phyloP scores from a whole-genome alignment of 148 eudicot genomes.

The Camellia sinensis region DNA sequence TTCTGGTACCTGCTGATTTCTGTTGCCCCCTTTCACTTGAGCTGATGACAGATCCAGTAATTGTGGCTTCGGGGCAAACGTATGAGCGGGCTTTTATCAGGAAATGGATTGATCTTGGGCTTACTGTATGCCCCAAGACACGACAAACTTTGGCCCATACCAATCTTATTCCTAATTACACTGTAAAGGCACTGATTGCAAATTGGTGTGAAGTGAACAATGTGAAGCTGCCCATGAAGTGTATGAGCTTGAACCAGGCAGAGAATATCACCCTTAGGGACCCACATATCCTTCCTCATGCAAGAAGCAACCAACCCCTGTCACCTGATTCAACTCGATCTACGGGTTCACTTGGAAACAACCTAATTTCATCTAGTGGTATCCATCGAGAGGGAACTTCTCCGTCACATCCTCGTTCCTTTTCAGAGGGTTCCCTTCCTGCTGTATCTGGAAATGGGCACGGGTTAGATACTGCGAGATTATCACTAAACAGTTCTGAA shows the following conservation, averaged over 20 bases:
- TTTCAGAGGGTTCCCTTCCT: conserved; percentile 57
- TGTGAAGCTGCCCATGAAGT: conserved; percentile 70
- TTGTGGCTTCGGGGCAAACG: conserved; percentile 94
- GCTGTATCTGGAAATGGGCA: conserved; percentile 39
- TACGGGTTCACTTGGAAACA: conserved; percentile 32
- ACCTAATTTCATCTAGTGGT: conserved; percentile 41
- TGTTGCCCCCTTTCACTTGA: conserved; percentile 96
- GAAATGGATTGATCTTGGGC: conserved; percentile 94
- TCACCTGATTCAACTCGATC: conserved; percentile 49
- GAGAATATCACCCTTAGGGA: conserved; percentile 41
- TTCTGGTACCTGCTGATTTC: conserved; percentile 82
- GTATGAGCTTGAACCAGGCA: conserved; percentile 40
- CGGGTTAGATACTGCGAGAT: conserved; percentile 38
- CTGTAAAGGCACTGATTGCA: conserved; percentile 92
- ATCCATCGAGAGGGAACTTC: conserved; percentile 37
- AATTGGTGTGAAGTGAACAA: conserved; percentile 89
- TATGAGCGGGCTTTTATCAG: conserved; percentile 77
- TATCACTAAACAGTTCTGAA: conserved; percentile 36
- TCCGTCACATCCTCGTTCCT: conserved; percentile 53
- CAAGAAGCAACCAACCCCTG: conserved; percentile 41
- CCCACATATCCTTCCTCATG: conserved; percentile 29
- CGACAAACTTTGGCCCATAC: conserved; percentile 82
- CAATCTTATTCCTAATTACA: conserved; percentile 88
- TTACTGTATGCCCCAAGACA: conserved; percentile 93
- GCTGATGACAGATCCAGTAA: conserved; percentile 96